These are phyloP conservation scores for Scedosporium dehoogii DNA, from an alignment of 2,329 filamentous ascomycete species.

Conservation along the genomic window DNA sequence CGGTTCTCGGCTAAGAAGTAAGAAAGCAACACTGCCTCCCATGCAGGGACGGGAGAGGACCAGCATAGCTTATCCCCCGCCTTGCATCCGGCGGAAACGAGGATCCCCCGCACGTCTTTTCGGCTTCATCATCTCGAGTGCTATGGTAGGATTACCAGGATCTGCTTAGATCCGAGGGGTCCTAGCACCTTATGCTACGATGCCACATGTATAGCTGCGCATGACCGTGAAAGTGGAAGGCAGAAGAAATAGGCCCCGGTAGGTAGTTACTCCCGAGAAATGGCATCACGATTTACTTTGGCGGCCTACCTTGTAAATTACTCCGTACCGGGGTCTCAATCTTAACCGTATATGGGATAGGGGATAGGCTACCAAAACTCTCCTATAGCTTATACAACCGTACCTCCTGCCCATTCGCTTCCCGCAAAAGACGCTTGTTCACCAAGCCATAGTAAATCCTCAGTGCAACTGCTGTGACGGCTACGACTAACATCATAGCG, in stretches of 20 bases:
- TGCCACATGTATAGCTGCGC: too few species aligned
- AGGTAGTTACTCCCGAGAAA: too few species aligned
- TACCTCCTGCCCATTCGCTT: neutral
- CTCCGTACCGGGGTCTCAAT: too few species aligned
- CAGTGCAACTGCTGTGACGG: neutral
- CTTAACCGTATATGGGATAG: neutral
- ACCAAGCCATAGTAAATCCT: neutral
- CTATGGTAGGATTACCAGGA: too few species aligned
- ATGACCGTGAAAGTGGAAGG: too few species aligned
- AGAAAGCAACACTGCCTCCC: neutral
- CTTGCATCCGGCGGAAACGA: neutral
- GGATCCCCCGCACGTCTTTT: neutral
- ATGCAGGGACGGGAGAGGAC: neutral
- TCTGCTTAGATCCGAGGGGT: too few species aligned
- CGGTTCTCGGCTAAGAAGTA: neutral
- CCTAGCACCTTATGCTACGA: too few species aligned
- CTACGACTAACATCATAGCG: slow-evolving; percentile 39
- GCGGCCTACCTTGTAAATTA: too few species aligned
- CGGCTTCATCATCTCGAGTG: neutral
- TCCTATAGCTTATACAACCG: slow-evolving; percentile 5
- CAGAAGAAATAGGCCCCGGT: too few species aligned
- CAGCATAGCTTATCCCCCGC: neutral
- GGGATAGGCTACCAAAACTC: neutral
- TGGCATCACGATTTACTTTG: too few species aligned
- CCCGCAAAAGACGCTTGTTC: slow-evolving; percentile 1